Conservation (phyloP, 768 basidiomycete genomes). For the Lactifluus hygrophoroides region DNA sequence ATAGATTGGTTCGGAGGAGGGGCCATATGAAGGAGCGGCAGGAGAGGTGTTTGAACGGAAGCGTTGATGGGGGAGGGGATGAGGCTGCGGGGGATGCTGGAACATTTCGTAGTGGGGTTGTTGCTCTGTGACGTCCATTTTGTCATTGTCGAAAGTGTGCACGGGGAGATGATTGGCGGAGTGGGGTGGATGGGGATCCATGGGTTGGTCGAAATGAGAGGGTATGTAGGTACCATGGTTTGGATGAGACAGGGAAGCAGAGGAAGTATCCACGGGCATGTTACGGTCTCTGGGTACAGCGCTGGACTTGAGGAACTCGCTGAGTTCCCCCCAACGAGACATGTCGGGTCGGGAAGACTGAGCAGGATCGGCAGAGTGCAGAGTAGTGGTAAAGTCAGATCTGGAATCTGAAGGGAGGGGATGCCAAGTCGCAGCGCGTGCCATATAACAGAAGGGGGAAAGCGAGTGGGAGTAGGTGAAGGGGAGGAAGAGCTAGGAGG, state of each 20-base stretch:
- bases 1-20: slow-evolving; percentile 51
- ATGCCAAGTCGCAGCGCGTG: slow-evolving; percentile 17
- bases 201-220: slow-evolving; percentile 32
- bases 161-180: slow-evolving; percentile 27
- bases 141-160: slow-evolving; percentile 41
- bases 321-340: slow-evolving; percentile 35
- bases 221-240: slow-evolving; percentile 39
- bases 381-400: slow-evolving; percentile 13
- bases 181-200: slow-evolving; percentile 31
- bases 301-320: slow-evolving; percentile 38
- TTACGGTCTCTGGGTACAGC: slow-evolving; percentile 36
- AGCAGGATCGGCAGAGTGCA: slow-evolving; percentile 25
- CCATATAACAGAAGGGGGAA: slow-evolving; percentile 1
- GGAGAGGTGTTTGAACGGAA: slow-evolving; percentile 69
- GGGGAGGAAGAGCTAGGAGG: slow-evolving; percentile 10
- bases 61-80: slow-evolving; percentile 48
- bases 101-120: slow-evolving; percentile 58
- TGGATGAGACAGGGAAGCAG: slow-evolving; percentile 32
- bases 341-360: slow-evolving; percentile 31
- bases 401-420: slow-evolving; percentile 21
- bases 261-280: slow-evolving; percentile 36
- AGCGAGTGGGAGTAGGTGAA: slow-evolving; percentile 10
- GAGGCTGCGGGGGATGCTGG: slow-evolving; percentile 31
- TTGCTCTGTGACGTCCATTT: slow-evolving; percentile 50
- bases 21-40: slow-evolving; percentile 45